phyloP scores from a whole-genome alignment of 257 asterid species.

The Gentiana macrophylla region DNA sequence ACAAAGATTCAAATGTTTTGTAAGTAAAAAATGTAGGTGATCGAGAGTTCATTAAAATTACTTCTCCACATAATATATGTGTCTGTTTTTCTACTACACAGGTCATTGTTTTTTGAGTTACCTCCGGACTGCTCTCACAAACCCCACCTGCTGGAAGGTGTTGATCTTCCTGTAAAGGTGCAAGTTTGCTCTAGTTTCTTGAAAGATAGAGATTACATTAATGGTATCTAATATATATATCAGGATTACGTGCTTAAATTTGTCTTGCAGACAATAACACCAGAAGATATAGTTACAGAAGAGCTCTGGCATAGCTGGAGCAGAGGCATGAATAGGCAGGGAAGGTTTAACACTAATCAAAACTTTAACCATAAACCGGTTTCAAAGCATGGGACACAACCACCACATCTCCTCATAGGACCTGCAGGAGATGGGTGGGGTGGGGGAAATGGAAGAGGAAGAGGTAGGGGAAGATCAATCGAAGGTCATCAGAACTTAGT shows the following conservation, averaged over 20 bases:
- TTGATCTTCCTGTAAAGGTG: constrained; percentile 12
- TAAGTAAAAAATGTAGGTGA: background rate
- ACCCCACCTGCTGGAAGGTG: constrained; percentile 9
- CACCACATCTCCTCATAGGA: background rate
- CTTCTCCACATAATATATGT: too few species aligned
- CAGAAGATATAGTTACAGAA: background rate
- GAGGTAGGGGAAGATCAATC: too few species aligned
- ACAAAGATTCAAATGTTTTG: constrained; percentile 1
- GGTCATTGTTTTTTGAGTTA: constrained; percentile 5
- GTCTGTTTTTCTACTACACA: background rate
- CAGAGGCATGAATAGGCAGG: background rate
- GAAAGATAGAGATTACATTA: background rate
- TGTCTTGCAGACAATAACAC: constrained; percentile 6
- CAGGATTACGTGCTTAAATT: background rate
- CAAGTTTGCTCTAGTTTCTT: too few species aligned
- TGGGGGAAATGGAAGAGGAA: constrained; percentile 4
- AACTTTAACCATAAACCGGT: background rate
- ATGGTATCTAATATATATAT: background rate
- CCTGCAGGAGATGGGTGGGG: constrained; percentile 9
- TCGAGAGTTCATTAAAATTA: too few species aligned
- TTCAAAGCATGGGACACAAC: background rate
- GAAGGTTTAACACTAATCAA: background rate
- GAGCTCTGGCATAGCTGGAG: constrained; percentile 11
- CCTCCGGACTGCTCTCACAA: background rate
- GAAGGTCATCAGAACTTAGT: too few species aligned